These are phyloP conservation scores for Leccinum rimulosum DNA, from an alignment of 768 basidiomycete genomes.

Conservation along the genomic window DNA sequence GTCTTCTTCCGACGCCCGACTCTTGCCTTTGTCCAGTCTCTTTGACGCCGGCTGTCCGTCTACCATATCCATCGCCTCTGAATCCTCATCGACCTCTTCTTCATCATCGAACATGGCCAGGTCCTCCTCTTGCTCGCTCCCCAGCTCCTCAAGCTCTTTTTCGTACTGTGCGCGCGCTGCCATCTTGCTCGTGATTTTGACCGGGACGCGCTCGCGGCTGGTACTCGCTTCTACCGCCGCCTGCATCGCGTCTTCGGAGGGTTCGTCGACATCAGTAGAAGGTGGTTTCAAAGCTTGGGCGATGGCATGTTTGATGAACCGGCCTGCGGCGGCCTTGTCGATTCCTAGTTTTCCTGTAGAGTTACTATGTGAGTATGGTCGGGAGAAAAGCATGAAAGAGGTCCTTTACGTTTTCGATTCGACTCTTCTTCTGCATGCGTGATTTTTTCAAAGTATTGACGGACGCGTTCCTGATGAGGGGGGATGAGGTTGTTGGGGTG, in stretches of 20 bases:
- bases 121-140: constrained; percentile 33
- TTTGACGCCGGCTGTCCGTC: too few relatives aligned
- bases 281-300: constrained; percentile 48
- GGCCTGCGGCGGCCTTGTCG: constrained; percentile 75
- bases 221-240: constrained; percentile 15
- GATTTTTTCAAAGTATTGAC: constrained; percentile 82
- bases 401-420: constrained; percentile 39
- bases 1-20: too few relatives aligned
- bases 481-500: too few relatives aligned
- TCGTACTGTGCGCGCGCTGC: too few relatives aligned
- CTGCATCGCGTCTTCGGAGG: background rate
- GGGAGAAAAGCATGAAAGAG: background rate
- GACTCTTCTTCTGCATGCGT: constrained; percentile 64
- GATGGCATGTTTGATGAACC: constrained; percentile 86
- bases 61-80: too few relatives aligned
- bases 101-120: constrained; percentile 37
- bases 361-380: too few relatives aligned
- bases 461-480: constrained; percentile 59
- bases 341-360: constrained; percentile 42
- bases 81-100: background rate
- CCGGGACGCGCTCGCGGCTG: constrained; percentile 37
- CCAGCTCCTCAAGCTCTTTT: too few relatives aligned
- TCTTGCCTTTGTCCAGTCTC: too few relatives aligned
- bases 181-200: constrained; percentile 51
- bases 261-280: constrained; percentile 31